Evolutionary conservation across 345 rosid genomes (phyloP), one percentile per base, ranked within the genome.

Genomic region (Linum lewisii): DNA sequence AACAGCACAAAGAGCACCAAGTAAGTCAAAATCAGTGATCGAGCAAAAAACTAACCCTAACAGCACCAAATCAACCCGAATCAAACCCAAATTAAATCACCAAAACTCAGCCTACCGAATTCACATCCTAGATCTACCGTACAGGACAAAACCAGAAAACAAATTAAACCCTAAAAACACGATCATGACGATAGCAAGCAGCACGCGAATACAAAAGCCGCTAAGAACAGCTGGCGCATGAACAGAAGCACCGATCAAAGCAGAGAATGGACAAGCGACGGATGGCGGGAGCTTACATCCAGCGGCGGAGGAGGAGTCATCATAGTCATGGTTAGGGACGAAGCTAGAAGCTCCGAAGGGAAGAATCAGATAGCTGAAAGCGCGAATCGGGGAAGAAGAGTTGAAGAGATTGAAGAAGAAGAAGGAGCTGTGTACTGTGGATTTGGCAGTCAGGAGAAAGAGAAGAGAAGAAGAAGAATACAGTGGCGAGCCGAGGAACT

Each of bases 1-100:
- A 22, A 5, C 11, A 24, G 45, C 13, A 45, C 0, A 8, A 54
- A 54, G 21, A 24, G 45, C 13, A 45, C 0, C 18, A 54, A 54
- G 21, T 44, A 37, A 20, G 50, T 62, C 51, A 11, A 37, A 36
- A 13, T 37, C 15, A 19, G 37, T 2, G 4, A 23, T 21, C 45
- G 53, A 51, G 14, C 52, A 20, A 21, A 21, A 29, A 63, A 37
- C 55, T 21, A 36, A 23, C n/a, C 24, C 55, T 58, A 24, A 62
- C 34, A n/a, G 47, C 21, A 34, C 65, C 32, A 5, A 62, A 25
- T 53, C 22, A 19, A 7, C 53, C 22, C 29, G 21, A 47, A 22
- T 21, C 38, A 50, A 29, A 24, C 14, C 53, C 32, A 14, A 63
- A 54, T 55, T 45, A 18, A 24, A 63, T 24, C 19, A 38, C 60